Evolutionary conservation across 257 asterid genomes (phyloP).

Genomic region (Thymus quinquecostatus): DNA sequence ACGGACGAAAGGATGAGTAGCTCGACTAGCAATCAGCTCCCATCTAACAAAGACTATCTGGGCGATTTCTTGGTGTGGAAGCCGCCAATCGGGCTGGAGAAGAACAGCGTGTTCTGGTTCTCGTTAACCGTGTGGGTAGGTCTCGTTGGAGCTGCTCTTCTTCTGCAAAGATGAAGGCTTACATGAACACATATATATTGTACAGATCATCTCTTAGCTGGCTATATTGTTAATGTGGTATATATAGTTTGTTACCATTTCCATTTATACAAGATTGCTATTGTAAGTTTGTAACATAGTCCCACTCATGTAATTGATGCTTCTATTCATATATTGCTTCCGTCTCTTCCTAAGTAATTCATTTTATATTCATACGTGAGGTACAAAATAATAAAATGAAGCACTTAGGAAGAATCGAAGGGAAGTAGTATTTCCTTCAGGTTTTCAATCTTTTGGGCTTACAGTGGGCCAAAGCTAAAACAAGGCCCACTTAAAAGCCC

Average conservation of each 20-base stretch:
- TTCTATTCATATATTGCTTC: background rate
- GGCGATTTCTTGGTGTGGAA: slow-evolving; percentile 85
- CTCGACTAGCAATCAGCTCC: slow-evolving; percentile 75
- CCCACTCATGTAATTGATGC: slow-evolving; percentile 15
- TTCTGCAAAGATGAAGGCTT: slow-evolving; percentile 59
- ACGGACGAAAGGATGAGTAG: slow-evolving; percentile 54
- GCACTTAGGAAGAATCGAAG: no score
- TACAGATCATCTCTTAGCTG: slow-evolving; percentile 27
- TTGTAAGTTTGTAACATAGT: slow-evolving; percentile 28
- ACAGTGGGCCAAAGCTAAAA: no score
- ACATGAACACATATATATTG: slow-evolving; percentile 8
- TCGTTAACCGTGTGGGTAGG: slow-evolving; percentile 77
- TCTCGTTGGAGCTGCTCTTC: slow-evolving; percentile 83
- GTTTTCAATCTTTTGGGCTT: no score
- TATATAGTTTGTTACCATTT: slow-evolving; percentile 16
- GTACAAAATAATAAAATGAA: no score
- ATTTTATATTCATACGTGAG: no score
- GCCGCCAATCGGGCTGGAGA: slow-evolving; percentile 73
- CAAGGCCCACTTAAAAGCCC: no score
- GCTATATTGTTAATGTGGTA: slow-evolving; percentile 18
- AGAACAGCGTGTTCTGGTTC: slow-evolving; percentile 77
- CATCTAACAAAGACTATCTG: slow-evolving; percentile 66
- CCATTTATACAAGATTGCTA: slow-evolving; percentile 13
- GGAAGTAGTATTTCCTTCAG: no score
- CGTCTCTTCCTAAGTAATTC: no score